A percentile compares a stretch with the other conserved stretches of the same genome.
Conservation (phyloP, 495 filamentous ascomycete genomes). For the Daldinia childiae region DNA sequence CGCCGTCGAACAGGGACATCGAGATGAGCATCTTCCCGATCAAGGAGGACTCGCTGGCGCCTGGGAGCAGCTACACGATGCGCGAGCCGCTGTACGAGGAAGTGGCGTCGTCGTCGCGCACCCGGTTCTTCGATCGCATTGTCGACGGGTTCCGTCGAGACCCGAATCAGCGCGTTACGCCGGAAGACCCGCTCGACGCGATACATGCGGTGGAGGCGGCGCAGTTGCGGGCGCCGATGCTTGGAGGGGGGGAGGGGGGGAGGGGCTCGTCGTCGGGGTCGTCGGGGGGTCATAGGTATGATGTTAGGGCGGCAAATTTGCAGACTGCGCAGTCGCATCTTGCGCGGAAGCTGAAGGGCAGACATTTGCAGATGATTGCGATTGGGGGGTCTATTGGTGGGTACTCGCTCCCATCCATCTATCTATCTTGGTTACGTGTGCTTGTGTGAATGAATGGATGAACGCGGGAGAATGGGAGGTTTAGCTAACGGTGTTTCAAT, state of each 20-base stretch:
- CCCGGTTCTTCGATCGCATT: constrained; percentile 58
- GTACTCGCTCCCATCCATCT: neutral
- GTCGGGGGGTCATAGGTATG: constrained; percentile 63
- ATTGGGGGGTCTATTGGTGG: constrained; percentile 94
- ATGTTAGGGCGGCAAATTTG: constrained; percentile 76
- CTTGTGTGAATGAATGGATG: too few relatives aligned
- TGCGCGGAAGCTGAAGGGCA: constrained; percentile 77
- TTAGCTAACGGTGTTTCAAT: neutral
- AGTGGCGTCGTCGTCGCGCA: constrained; percentile 6
- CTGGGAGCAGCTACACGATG: constrained; percentile 53
- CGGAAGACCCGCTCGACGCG: constrained; percentile 61
- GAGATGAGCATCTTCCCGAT: constrained; percentile 51
- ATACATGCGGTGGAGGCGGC: constrained; percentile 49
- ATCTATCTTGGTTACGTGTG: neutral
- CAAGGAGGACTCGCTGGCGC: constrained; percentile 52
- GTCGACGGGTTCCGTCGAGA: constrained; percentile 86
- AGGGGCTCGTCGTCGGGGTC: constrained; percentile 17
- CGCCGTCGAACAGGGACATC: constrained; percentile 47
- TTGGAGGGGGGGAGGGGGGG: constrained; percentile 24
- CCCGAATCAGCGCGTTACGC: constrained; percentile 69
- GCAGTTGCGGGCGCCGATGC: constrained; percentile 38
- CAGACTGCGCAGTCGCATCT: constrained; percentile 82
- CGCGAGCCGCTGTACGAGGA: constrained; percentile 52
- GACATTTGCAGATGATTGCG: constrained; percentile 96
- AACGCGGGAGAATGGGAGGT: too few relatives aligned